Evolutionary conservation across 2,329 filamentous ascomycete genomes (phyloP), one percentile per base, ranked within the genome.

Genomic region (Epichloe glyceriae): DNA sequence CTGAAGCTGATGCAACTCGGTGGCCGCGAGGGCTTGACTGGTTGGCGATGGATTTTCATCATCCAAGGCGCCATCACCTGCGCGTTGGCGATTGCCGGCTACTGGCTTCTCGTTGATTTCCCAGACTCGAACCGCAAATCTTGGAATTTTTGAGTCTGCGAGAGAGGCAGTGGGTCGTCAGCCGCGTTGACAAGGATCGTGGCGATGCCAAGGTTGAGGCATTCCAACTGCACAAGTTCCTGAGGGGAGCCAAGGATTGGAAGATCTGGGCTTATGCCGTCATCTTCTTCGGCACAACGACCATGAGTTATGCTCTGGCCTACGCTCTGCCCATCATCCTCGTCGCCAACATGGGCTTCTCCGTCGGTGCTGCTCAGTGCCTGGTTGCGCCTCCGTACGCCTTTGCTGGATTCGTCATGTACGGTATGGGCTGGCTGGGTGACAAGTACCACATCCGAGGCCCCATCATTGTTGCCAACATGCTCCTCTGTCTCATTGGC

Each of bases 251-350:
- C 1, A 53, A 60, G 2, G 76, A 82, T 66, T 73, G 68, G 69
- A 78, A 78, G 62, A 69, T 83, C 52, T 85, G 82, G 82, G 72
- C 65, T 0, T 84, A 81, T 57, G 78, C 73, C 50, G 57, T 80
- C 56, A 72, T 82, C 57, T 78, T 77, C 61, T 79, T 80, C 68
- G 79, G 79, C 64, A 78, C 79, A 2, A 88, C 86, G 0, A 86
- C 85, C 11, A 77, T 86, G 47, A 76, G 76, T 1, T 93, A 93
- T 62, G 80, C 86, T 0, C 76, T 93, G 8, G 83, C 85, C 2
- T 91, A 86, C 65, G 91, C 90, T 61, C 68, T 90, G 4, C 86
- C 87, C 6, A 79, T 90, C 59, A 86, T 93, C 58, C 78, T 94
- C 14, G 66, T 70, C 47, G 58, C 58, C 37, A 75, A 70, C 63